Evolutionary conservation across 305 asterid genomes (phyloP).

Genomic region (Vinca major): DNA sequence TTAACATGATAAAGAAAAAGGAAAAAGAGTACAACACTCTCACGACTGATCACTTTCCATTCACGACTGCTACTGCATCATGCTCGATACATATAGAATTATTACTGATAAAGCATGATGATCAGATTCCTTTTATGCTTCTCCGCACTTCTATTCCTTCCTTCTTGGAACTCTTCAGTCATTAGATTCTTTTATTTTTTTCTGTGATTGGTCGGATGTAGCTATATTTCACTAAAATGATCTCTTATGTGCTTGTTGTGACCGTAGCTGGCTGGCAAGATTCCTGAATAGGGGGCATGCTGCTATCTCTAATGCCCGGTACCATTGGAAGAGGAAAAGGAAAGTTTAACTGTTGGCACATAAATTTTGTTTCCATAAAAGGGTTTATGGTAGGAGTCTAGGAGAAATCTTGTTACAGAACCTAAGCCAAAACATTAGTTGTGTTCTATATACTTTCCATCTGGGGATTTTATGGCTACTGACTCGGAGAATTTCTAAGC

Average conservation of each 20-base stretch:
- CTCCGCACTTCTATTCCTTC: too few species aligned
- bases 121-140: too few species aligned
- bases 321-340: neutral
- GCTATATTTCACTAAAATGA: too few species aligned
- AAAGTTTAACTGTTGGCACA: neutral
- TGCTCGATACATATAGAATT: too few species aligned
- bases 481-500: neutral
- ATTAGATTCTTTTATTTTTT: too few species aligned
- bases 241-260: neutral
- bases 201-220: too few species aligned
- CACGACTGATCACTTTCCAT: too few species aligned
- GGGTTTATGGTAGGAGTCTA: neutral
- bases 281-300: neutral
- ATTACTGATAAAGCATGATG: too few species aligned
- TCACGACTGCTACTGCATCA: too few species aligned
- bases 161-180: too few species aligned
- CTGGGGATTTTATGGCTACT: neutral
- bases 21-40: too few species aligned
- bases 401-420: neutral
- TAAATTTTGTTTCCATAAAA: neutral
- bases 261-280: neutral
- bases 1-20: neutral
- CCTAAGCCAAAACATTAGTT: neutral
- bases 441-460: neutral
- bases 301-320: neutral